Percentiles rank a stretch among this genome's conserved stretches.
Conservation (phyloP, 768 basidiomycete genomes). For the Lentinula sp. region DNA sequence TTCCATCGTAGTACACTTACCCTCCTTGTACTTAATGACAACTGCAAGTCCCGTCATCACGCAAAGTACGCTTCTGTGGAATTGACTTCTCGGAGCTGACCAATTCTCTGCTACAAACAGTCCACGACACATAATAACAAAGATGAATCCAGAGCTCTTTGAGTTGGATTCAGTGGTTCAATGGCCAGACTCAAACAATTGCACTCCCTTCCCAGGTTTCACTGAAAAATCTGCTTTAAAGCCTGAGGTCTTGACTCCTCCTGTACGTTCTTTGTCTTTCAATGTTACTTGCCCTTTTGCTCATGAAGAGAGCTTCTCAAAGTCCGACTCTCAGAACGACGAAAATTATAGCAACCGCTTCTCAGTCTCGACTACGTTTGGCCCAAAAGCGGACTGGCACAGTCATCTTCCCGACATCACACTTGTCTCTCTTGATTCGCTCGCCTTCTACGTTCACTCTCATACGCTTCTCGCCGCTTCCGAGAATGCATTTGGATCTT, state of each 20-base stretch:
- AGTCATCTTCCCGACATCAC: slow-evolving; percentile 52
- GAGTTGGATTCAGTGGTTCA: background rate
- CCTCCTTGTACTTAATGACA: no score
- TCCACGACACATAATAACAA: no score
- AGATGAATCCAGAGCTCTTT: background rate
- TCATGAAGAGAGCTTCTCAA: background rate
- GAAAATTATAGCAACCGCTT: slow-evolving; percentile 24
- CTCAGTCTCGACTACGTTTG: slow-evolving; percentile 80
- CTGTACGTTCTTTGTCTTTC: background rate
- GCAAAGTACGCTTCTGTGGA: no score
- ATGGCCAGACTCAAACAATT: background rate
- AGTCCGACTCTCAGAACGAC: background rate
- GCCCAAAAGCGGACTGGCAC: slow-evolving; percentile 46
- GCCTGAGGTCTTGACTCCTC: background rate
- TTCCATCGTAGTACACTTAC: no score
- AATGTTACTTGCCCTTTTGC: background rate
- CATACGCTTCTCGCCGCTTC: slow-evolving; percentile 54
- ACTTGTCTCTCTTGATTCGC: slow-evolving; percentile 65
- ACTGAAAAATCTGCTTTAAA: background rate
- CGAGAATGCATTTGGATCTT: slow-evolving; percentile 54
- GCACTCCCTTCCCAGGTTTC: background rate
- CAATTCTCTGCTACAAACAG: no score
- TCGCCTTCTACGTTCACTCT: slow-evolving; percentile 80
- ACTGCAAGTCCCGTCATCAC: no score
- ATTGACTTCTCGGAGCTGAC: no score